These are phyloP conservation scores for Coemansia sp. DNA, from an alignment of 192 early-diverging fungal species.

Conservation along the genomic window DNA sequence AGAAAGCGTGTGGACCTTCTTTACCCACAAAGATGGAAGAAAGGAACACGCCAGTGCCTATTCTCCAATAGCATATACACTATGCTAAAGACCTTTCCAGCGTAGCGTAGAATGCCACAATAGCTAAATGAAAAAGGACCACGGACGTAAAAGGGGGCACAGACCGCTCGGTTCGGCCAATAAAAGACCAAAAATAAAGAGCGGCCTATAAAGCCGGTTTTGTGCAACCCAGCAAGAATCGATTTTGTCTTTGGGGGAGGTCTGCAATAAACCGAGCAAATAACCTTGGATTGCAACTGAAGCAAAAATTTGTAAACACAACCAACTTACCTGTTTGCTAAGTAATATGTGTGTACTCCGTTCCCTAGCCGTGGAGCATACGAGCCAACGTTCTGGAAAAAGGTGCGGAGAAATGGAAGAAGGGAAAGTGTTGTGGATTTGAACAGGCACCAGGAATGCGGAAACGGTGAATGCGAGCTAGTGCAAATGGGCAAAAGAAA, in stretches of 20 bases:
- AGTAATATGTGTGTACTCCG: neutral
- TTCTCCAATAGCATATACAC: neutral
- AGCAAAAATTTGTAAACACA: neutral
- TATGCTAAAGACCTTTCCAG: neutral
- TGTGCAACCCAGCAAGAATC: neutral
- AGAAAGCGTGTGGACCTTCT: neutral
- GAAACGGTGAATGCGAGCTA: neutral
- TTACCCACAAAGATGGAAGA: neutral
- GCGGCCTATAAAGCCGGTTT: neutral
- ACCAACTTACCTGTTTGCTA: constrained; percentile 5
- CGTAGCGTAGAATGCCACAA: neutral
- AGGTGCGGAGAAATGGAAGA: neutral
- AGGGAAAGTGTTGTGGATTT: neutral
- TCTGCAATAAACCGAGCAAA: neutral
- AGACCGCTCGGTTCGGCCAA: neutral
- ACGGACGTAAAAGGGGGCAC: neutral
- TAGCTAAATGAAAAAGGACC: neutral
- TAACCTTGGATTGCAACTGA: neutral
- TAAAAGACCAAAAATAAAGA: neutral
- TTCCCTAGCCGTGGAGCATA: constrained; percentile 8
- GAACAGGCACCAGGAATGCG: neutral
- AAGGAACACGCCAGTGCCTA: neutral
- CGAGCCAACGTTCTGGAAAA: constrained; percentile 3
- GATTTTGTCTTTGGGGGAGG: neutral
- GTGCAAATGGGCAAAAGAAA: neutral